Percentiles rank a stretch among this genome's conserved stretches.
phyloP scores from a whole-genome alignment of 1,139 yeast species.

The Saccharomyces pastorianus region DNA sequence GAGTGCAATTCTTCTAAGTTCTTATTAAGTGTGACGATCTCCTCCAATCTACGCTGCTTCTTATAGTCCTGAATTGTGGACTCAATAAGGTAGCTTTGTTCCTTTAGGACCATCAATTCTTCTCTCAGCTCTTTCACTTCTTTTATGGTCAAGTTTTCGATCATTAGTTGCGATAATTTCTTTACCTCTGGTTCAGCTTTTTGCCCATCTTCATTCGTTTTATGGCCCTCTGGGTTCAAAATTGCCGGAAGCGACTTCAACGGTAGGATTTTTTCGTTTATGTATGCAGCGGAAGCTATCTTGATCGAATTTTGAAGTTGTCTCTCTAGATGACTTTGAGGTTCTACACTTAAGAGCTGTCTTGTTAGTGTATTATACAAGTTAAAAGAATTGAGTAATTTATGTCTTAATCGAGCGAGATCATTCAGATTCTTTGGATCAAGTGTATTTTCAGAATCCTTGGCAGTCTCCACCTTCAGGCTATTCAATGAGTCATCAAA shows the following conservation, averaged over 20 bases:
- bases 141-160: slow-evolving; percentile 21
- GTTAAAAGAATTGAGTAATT: slow-evolving; percentile 39
- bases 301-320: slow-evolving; percentile 42
- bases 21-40: slow-evolving; percentile 50
- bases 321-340: slow-evolving; percentile 34
- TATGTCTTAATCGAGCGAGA: slow-evolving; percentile 36
- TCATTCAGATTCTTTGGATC: slow-evolving; percentile 31
- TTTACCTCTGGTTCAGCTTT: slow-evolving; percentile 13
- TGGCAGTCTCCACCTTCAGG: slow-evolving; percentile 29
- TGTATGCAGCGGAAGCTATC: slow-evolving; percentile 39
- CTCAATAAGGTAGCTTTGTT: slow-evolving; percentile 67
- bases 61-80: slow-evolving; percentile 56
- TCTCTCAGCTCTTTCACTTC: slow-evolving; percentile 59
- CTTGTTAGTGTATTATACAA: slow-evolving; percentile 40
- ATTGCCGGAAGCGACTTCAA: slow-evolving; percentile 42
- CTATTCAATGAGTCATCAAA: slow-evolving; percentile 35
- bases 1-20: slow-evolving; percentile 51
- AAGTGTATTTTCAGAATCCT: slow-evolving; percentile 22
- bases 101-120: slow-evolving; percentile 77
- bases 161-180: slow-evolving; percentile 15
- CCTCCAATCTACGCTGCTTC: slow-evolving; percentile 67
- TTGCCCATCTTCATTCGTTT: slow-evolving; percentile 4
- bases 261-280: slow-evolving; percentile 50
- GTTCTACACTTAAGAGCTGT: slow-evolving; percentile 32
- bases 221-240: slow-evolving; percentile 24